Evolutionary conservation across 805 yeast genomes (phyloP).

Genomic region (Scheffersomyces amazonensis): DNA sequence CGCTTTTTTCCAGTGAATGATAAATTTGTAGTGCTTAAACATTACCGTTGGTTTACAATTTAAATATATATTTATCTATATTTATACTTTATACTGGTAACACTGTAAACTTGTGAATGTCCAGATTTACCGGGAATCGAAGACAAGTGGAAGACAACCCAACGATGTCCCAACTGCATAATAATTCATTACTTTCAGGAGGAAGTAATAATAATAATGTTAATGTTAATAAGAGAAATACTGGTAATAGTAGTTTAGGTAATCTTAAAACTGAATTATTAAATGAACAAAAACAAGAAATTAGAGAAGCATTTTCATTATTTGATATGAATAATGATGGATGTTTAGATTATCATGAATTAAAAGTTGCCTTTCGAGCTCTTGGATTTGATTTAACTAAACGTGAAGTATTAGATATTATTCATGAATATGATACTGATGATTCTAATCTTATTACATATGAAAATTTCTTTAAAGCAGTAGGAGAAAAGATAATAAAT

Average conservation of each 20-base stretch:
- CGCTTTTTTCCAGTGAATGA: no score
- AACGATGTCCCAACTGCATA: background rate
- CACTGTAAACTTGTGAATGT: no score
- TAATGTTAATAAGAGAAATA: conserved; percentile 2
- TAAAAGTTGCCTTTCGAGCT: conserved; percentile 91
- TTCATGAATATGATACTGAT: conserved; percentile 79
- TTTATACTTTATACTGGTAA: no score
- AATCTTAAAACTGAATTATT: conserved; percentile 58
- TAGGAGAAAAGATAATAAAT: conserved; percentile 77
- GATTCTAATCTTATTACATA: conserved; percentile 69
- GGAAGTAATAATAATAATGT: background rate
- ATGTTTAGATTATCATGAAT: conserved; percentile 84
- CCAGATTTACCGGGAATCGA: background rate
- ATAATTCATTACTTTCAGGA: background rate
- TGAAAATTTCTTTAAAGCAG: conserved; percentile 77
- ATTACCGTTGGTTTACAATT: no score
- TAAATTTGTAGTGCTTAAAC: no score
- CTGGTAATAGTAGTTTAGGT: background rate
- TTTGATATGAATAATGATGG: conserved; percentile 95
- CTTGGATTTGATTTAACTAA: conserved; percentile 84
- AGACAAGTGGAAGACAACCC: background rate
- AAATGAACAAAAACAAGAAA: conserved; percentile 87
- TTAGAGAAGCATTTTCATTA: conserved; percentile 84
- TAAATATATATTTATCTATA: no score
- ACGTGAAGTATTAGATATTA: conserved; percentile 69